Conservation (phyloP, 176 grass and related monocot genomes). For the Cenchrus purpureus region DNA sequence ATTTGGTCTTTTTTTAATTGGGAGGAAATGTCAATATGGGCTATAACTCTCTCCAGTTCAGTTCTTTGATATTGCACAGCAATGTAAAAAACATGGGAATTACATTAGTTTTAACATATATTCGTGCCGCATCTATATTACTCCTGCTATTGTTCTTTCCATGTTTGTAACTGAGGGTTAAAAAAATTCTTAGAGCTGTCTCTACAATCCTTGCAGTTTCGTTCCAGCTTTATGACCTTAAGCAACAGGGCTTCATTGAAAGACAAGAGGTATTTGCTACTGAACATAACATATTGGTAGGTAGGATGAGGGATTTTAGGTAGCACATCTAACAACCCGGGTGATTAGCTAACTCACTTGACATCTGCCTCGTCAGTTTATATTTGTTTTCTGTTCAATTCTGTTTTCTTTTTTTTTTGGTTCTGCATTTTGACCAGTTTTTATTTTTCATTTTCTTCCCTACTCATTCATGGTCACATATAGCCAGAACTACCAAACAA, state of each 20-base stretch:
- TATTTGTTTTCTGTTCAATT: background rate
- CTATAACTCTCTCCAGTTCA: background rate
- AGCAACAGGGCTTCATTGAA: conserved; percentile 98
- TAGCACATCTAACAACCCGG: background rate
- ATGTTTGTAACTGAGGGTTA: background rate
- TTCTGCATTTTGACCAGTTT: conserved; percentile 1
- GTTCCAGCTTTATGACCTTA: conserved; percentile 96
- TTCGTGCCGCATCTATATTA: background rate
- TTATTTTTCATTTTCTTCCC: background rate
- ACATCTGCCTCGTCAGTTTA: background rate
- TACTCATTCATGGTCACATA: background rate
- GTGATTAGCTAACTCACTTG: background rate
- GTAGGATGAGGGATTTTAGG: background rate
- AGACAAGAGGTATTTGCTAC: conserved; percentile 82
- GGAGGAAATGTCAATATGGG: background rate
- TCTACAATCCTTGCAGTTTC: conserved; percentile 67
- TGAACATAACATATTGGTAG: conserved; percentile 33
- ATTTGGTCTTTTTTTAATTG: background rate
- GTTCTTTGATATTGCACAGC: background rate
- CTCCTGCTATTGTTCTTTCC: conserved; percentile 29
- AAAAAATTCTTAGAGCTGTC: conserved; percentile 9
- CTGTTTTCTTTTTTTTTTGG: background rate
- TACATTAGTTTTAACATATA: background rate
- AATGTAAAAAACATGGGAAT: conserved; percentile 1
- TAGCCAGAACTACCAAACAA: background rate